Evolutionary conservation across 202 grass and related monocot genomes (phyloP), one percentile per base, ranked within the genome.

Genomic region (Brachypodium distachyon): DNA sequence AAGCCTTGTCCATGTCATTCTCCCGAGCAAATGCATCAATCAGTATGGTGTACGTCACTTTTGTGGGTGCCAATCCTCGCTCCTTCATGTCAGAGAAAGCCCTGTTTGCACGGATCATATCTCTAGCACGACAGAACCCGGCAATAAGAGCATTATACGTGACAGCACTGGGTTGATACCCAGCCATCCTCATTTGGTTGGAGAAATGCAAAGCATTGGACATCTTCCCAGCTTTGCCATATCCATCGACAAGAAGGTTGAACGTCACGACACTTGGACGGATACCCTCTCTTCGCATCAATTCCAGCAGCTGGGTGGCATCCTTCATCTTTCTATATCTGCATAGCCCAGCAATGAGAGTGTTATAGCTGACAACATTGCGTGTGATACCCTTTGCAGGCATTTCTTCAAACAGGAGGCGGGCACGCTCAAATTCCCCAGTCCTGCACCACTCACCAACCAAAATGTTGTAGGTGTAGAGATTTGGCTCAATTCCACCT

Each of bases 351-450:
- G 76, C 73, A 9, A 96, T 84, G 7, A 88, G 49, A 0, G 67
- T 87, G 58, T 90, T 92, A 55, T 92, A 90, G n/a, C 61, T 88
- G 47, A 96, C 89, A 43, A 79, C 79, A 52, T 88, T 88, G 55
- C 65, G 56, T 0, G 36, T 39, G 23, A 90, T 33, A 52, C 84
- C 93, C 43, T 61, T 92, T n/a, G 33, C 70, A 22, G 37, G 27
- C 89, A 96, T 88, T 65, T 92, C 93, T 0, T 96, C 84, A 13
- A 96, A 92, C 56, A 96, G 12, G 23, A 51, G 29, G 5, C 72
- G 66, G 1, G 93, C 82, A 3, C 9, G 55, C 56, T 82, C 50
- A 33, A 67, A 44, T 13, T 67, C 64, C 64, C 40, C 64, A 3
- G 64, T 67, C 40, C 40, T 46, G 64, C 40, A 67, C 64, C 64